A percentile compares a stretch with the other conserved stretches of the same genome.
phyloP scores from a whole-genome alignment of 257 asterid species.

The Datura wrightii region DNA sequence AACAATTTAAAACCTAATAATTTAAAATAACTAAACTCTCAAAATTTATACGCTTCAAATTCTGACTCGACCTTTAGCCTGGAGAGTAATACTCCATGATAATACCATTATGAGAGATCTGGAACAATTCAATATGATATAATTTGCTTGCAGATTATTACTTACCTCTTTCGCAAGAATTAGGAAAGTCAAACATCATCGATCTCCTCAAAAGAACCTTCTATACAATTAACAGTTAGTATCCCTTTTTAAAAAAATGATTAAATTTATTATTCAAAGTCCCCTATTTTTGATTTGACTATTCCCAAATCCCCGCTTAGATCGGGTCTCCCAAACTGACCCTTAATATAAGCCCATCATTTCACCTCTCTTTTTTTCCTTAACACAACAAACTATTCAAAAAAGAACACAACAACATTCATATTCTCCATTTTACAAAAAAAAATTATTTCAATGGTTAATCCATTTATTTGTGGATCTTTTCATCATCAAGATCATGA shows the following conservation, averaged over 20 bases:
- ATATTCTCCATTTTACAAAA: slow-evolving; percentile 19
- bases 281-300: not conserved
- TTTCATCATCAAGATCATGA: slow-evolving; percentile 46
- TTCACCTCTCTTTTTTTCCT: slow-evolving; percentile 24
- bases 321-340: slow-evolving; percentile 40
- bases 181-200: slow-evolving; percentile 16
- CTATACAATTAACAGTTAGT: not conserved
- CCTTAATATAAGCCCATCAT: slow-evolving; percentile 24
- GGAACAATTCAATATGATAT: slow-evolving; percentile 7
- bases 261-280: not conserved
- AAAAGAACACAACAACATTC: not conserved
- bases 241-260: too few species aligned
- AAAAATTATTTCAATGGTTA: slow-evolving; percentile 32
- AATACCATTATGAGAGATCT: not conserved
- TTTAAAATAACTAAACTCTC: not conserved
- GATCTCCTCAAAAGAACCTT: not conserved
- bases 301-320: slow-evolving; percentile 34
- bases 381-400: not conserved
- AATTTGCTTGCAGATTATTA: not conserved
- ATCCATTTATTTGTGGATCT: slow-evolving; percentile 66
- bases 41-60: not conserved
- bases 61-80: too few species aligned
- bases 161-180: slow-evolving; percentile 11
- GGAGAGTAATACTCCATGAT: not conserved
- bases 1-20: not conserved